These are phyloP conservation scores for Petunia axillaris DNA, from an alignment of 257 asterid species.

Conservation along the genomic window DNA sequence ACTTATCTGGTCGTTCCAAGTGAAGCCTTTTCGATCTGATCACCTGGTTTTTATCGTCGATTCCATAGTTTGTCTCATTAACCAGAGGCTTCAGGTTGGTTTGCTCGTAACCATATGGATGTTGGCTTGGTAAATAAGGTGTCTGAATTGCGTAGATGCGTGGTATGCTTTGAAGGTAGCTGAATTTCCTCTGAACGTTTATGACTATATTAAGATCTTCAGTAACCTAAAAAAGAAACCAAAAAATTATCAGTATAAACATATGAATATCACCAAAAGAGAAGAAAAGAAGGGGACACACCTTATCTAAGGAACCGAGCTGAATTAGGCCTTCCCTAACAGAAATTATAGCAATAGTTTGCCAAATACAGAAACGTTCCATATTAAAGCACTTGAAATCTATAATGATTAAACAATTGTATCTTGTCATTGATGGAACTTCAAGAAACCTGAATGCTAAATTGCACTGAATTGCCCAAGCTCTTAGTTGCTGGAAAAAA, in stretches of 20 bases:
- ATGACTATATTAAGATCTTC: constrained; percentile 68
- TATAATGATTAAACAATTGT: background rate
- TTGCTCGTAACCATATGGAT: constrained; percentile 37
- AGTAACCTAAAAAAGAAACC: constrained; percentile 42
- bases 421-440: background rate
- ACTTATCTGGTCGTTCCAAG: constrained; percentile 36
- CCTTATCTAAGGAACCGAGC: constrained; percentile 83
- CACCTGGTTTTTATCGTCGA: constrained; percentile 39
- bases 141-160: constrained; percentile 62
- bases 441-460: constrained; percentile 72
- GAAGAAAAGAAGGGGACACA: background rate
- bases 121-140: constrained; percentile 48
- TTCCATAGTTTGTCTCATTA: constrained; percentile 32
- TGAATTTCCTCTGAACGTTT: constrained; percentile 71
- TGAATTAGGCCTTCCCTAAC: constrained; percentile 82
- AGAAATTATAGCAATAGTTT: constrained; percentile 76
- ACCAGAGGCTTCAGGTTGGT: constrained; percentile 23
- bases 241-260: background rate
- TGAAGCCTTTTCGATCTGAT: constrained; percentile 51
- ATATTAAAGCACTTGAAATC: constrained; percentile 13
- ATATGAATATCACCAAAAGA: background rate
- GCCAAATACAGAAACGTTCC: constrained; percentile 31
- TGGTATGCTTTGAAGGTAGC: constrained; percentile 70
- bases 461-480: constrained; percentile 82
- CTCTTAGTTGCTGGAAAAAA: constrained; percentile 67